Percentiles rank a stretch among this genome's conserved stretches.
These are phyloP conservation scores for Sphagnurus paluster DNA, from an alignment of 1,284 basidiomycete species.

Conservation along the genomic window DNA sequence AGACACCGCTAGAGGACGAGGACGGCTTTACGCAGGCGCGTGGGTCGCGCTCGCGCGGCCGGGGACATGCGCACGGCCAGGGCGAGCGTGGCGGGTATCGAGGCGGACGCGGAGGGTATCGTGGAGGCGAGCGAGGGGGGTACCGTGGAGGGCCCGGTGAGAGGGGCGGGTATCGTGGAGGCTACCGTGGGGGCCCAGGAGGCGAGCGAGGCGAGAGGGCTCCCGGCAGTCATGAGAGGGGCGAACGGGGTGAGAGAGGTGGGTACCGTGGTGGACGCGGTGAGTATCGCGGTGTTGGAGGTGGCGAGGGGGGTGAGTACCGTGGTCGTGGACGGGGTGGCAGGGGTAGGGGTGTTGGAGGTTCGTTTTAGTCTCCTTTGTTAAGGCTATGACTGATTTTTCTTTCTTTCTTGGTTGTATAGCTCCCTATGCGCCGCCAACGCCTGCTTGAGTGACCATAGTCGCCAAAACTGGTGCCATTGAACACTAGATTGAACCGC, in stretches of 20 bases:
- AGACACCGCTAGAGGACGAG: slow-evolving; percentile 44
- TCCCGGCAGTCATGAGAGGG: too few relatives aligned
- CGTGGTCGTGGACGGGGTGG: slow-evolving; percentile 32
- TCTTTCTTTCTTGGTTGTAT: too few relatives aligned
- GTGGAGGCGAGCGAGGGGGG: slow-evolving; percentile 39
- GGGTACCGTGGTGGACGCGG: slow-evolving; percentile 28
- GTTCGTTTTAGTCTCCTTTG: too few relatives aligned
- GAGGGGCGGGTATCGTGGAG: slow-evolving; percentile 6
- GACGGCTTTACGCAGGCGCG: slow-evolving; percentile 63
- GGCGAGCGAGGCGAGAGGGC: too few relatives aligned
- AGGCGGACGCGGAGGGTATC: slow-evolving; percentile 30
- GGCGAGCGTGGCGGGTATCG: slow-evolving; percentile 33
- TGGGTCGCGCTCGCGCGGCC: slow-evolving; percentile 35
- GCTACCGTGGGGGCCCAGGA: too few relatives aligned
- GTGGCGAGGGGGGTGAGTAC: slow-evolving; percentile 33
- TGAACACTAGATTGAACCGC: too few relatives aligned
- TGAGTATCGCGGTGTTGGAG: slow-evolving; percentile 33
- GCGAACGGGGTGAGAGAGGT: neutral
- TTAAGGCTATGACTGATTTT: too few relatives aligned
- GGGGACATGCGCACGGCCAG: slow-evolving; percentile 33
- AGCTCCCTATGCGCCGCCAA: too few relatives aligned
- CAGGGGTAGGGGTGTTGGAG: slow-evolving; percentile 28
- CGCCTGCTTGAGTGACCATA: too few relatives aligned
- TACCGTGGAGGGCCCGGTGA: slow-evolving; percentile 24
- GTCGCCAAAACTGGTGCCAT: too few relatives aligned